These are phyloP conservation scores for Agastache rugosa DNA, from an alignment of 257 asterid species.

Conservation along the genomic window DNA sequence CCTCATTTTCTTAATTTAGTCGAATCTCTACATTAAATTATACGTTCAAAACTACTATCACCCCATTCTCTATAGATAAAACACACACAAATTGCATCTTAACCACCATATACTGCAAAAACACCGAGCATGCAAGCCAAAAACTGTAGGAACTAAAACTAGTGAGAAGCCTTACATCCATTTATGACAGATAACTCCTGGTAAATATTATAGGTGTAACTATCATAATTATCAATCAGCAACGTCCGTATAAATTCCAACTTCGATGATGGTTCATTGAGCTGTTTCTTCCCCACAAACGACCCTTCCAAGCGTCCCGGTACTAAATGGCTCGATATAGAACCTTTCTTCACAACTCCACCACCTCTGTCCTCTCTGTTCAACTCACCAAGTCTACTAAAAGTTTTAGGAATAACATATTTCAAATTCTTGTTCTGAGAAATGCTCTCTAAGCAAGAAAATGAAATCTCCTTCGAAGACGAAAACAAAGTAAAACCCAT, in stretches of 20 bases:
- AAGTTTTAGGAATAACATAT: constrained; percentile 47
- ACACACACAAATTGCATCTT: background rate
- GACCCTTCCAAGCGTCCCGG: constrained; percentile 73
- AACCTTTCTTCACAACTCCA: constrained; percentile 45
- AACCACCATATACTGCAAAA: constrained; percentile 15
- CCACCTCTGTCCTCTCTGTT: constrained; percentile 41
- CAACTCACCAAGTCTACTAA: constrained; percentile 45
- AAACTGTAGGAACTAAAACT: background rate
- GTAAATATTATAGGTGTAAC: constrained; percentile 92
- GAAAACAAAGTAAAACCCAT: constrained; percentile 59
- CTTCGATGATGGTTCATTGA: constrained; percentile 54
- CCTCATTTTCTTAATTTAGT: background rate
- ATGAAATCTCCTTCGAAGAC: constrained; percentile 58
- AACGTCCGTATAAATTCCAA: constrained; percentile 68
- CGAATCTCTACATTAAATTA: background rate
- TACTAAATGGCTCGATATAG: constrained; percentile 61
- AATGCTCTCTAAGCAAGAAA: constrained; percentile 52
- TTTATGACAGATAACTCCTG: constrained; percentile 90
- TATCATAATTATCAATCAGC: constrained; percentile 94
- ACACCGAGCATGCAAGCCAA: constrained; percentile 4
- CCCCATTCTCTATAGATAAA: background rate
- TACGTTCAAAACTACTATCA: constrained; percentile 6
- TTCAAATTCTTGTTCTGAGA: constrained; percentile 42
- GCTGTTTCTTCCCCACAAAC: constrained; percentile 50
- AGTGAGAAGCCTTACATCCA: constrained; percentile 66